Evolutionary conservation across 305 asterid species (phyloP).

Genomic region (Salvia sclarea): DNA sequence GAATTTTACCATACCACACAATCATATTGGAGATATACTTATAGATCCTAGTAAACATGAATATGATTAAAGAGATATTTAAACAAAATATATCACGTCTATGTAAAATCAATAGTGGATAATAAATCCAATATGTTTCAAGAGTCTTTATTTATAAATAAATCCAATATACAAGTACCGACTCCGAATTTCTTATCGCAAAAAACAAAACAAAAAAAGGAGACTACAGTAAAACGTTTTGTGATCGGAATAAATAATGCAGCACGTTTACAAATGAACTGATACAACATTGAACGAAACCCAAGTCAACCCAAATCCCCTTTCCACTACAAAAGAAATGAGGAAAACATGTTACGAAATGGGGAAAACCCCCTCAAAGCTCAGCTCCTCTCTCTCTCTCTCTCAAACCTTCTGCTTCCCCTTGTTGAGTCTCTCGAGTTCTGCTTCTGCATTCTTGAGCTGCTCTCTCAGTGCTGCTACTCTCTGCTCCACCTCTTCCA

Average conservation of each 20-base stretch:
- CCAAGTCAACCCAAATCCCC: neutral
- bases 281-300: conserved; percentile 10
- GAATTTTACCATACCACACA: too few relatives aligned
- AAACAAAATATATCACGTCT: too few relatives aligned
- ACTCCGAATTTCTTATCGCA: neutral
- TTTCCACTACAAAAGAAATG: neutral
- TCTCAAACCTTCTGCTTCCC: conserved; percentile 66
- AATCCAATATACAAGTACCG: neutral
- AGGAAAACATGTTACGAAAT: neutral
- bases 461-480: conserved; percentile 59
- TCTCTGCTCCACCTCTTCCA: conserved; percentile 73
- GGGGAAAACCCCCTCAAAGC: neutral
- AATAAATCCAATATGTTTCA: too few relatives aligned
- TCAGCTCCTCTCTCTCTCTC: neutral
- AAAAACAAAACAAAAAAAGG: neutral
- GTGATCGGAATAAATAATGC: neutral
- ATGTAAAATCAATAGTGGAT: too few relatives aligned
- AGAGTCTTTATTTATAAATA: too few relatives aligned
- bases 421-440: conserved; percentile 67
- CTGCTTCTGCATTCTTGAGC: conserved; percentile 68
- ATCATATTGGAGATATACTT: too few relatives aligned
- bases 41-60: too few relatives aligned
- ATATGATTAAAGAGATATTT: too few relatives aligned
- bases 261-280: conserved; percentile 16
- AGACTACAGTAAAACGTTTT: neutral